Evolutionary conservation across 805 yeast species (phyloP), one percentile per base, ranked within the genome.

Genomic region (Wickerhamiella slavikovae): DNA sequence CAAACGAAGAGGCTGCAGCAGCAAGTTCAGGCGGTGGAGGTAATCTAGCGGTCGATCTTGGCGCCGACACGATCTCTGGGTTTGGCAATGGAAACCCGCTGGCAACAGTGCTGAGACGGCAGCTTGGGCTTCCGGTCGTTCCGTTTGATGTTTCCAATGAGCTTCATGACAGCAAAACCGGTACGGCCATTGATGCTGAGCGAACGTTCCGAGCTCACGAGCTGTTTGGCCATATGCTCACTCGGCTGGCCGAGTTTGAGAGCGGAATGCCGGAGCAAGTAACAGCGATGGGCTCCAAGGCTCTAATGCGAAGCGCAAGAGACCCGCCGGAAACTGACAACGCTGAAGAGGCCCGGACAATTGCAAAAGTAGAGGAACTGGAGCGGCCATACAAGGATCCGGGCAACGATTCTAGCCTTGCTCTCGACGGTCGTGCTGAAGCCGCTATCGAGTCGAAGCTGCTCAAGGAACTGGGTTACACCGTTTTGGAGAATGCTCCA

Each of bases 51-150:
- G 20, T 15, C 17, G 62, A 58, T 34, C 45, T 57, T 1, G 62
- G 62, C 9, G 57, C 55, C 15, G 56, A 49, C 24, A 43, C 56
- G 8, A 42, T 57, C 10, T 41, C 48, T 34, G 62, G 61, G 1
- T 55, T 52, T 30, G 56, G 55, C 12, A 42, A 48, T 22, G 62
- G 61, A 3, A 57, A 57, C 30, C 60, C 60, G 3, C 38, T 57
- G 25, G 53, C 55, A 2, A 49, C 52, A n/a, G 38, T 57, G 4
- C 37, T 52, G 17, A 40, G 58, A 4, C 45, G 58, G 18, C 62
- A 57, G 38, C 45, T 56, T 3, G 60, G 60, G 1, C 37, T 57
- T 6, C 57, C 56, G 2, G 48, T 53, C 8, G 48, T 49, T 4
- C 45, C 52, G 7, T 36, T 55, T 10, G 50, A 50, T 11, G 47